Conservation (phyloP, 176 grass and related monocot genomes). For the Rhipidocladum racemiflorum region DNA sequence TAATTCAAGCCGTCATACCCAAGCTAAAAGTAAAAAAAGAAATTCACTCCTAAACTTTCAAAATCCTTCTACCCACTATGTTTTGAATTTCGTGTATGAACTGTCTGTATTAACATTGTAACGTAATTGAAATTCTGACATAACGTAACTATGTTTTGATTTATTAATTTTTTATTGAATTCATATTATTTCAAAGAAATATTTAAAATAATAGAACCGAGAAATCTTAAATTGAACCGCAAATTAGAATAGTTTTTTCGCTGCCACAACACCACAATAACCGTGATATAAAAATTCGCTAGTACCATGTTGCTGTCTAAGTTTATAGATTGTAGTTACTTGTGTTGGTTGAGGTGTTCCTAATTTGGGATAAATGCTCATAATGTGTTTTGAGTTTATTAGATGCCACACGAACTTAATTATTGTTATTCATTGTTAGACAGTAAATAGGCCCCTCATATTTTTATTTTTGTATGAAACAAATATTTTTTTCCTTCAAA, state of each 20-base stretch:
- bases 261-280: neutral
- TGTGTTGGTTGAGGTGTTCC: neutral
- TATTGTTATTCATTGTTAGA: neutral
- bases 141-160: neutral
- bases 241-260: neutral
- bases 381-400: constrained; percentile 5
- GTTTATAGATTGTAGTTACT: neutral
- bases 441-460: neutral
- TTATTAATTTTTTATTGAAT: neutral
- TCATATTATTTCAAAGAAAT: neutral
- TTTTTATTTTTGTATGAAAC: neutral
- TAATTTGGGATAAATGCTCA: neutral
- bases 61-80: neutral
- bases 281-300: neutral
- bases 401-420: neutral
- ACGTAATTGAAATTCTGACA: neutral
- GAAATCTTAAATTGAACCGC: neutral
- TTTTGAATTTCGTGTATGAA: neutral
- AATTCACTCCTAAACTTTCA: neutral
- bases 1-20: neutral
- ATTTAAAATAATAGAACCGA: neutral
- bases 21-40: neutral
- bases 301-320: neutral
- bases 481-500: neutral
- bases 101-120: neutral